A percentile compares a stretch with the other conserved stretches of the same genome.
These are phyloP conservation scores for Plenodomus tracheiphilus DNA, from an alignment of 2,329 filamentous ascomycete genomes.

Conservation along the genomic window DNA sequence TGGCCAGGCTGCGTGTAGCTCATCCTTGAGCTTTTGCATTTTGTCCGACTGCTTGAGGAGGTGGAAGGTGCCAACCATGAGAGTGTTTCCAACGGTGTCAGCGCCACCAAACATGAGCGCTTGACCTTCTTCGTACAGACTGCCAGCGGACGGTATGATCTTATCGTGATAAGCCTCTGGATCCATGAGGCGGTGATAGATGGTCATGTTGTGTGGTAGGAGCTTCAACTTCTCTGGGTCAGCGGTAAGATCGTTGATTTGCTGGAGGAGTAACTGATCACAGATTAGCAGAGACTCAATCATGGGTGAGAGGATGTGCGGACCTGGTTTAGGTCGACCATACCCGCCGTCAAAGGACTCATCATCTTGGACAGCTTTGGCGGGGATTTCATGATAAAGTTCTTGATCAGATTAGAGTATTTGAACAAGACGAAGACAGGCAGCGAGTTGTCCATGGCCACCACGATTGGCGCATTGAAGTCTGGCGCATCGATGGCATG, in stretches of 20 bases:
- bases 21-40: conserved; percentile 42
- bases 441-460: conserved; percentile 46
- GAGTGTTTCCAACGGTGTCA: conserved; percentile 50
- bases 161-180: conserved; percentile 37
- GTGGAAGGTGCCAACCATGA: conserved; percentile 49
- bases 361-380: conserved; percentile 42
- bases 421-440: conserved; percentile 45
- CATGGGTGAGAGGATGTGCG: not conserved
- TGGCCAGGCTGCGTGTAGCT: conserved; percentile 47
- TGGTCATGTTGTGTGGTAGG: conserved; percentile 43
- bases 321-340: conserved; percentile 45
- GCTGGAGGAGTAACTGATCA: conserved; percentile 29
- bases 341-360: conserved; percentile 42
- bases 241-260: conserved; percentile 37
- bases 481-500: conserved; percentile 44
- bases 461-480: conserved; percentile 48
- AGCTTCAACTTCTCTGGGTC: conserved; percentile 36
- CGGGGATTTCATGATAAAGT: conserved; percentile 44
- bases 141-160: conserved; percentile 34
- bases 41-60: conserved; percentile 42
- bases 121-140: conserved; percentile 51
- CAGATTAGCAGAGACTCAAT: not conserved
- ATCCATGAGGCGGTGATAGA: conserved; percentile 44
- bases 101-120: conserved; percentile 53
- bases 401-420: conserved; percentile 44